Evolutionary conservation across 1,284 basidiomycete genomes (phyloP).

Genomic region (Lentinus polychrous): DNA sequence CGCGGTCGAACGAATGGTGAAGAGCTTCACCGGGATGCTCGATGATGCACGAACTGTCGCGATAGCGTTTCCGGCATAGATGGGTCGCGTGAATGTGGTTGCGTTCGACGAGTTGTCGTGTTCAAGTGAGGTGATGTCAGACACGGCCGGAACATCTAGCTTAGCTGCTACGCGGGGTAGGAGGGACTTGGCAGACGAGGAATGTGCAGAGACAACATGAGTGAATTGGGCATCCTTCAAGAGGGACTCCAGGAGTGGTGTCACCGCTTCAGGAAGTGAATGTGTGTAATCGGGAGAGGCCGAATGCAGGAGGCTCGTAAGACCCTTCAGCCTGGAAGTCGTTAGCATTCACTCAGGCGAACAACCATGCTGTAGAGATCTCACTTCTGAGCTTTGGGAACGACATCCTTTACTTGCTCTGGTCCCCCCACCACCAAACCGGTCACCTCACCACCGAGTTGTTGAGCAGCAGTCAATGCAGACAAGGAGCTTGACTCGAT

Average conservation of each 20-base stretch:
- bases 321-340: constrained; percentile 35
- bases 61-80: constrained; percentile 98
- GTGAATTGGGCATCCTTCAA: constrained; percentile 56
- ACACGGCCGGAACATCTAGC: constrained; percentile 82
- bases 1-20: constrained; percentile 94
- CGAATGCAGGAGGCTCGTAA: constrained; percentile 36
- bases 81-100: constrained; percentile 85
- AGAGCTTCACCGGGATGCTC: constrained; percentile 80
- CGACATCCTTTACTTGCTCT: constrained; percentile 60
- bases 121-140: constrained; percentile 82
- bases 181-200: constrained; percentile 66
- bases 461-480: constrained; percentile 83
- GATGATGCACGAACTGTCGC: constrained; percentile 81
- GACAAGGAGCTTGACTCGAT: constrained; percentile 85
- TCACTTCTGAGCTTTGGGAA: constrained; percentile 80
- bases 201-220: constrained; percentile 83
- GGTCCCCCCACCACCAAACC: constrained; percentile 81
- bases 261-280: constrained; percentile 34
- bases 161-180: constrained; percentile 87
- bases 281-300: constrained; percentile 43
- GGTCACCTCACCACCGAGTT: constrained; percentile 82
- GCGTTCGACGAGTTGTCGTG: constrained; percentile 69
- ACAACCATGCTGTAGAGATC: constrained; percentile 13
- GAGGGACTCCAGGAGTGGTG: constrained; percentile 36
- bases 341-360: neutral